Evolutionary conservation across 1,284 basidiomycete species (phyloP), one percentile per base, ranked within the genome.

Genomic region (Melampsora americana): DNA sequence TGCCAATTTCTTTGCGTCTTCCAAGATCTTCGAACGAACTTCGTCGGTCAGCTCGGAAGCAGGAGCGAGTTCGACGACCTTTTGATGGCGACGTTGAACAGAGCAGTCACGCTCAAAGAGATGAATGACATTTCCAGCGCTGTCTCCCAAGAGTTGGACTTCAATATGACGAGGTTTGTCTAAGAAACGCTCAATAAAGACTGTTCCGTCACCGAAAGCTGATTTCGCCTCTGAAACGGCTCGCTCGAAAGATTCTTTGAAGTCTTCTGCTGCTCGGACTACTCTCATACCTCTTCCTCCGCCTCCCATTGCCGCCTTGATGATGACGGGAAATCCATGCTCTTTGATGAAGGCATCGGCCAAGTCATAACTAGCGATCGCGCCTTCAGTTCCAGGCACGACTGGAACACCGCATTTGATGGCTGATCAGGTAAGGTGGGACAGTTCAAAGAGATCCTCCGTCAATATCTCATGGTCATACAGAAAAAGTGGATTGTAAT

Each of bases 271-370:
- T 82, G 93, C 92, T 79, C 93, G 89, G 48, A 99, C 95, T 77
- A 98, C 95, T 83, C 95, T 92, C 95, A 99, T 99, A 79, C 95
- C 95, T 81, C 95, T 92, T 77, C 95, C 95, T 82, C 95, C 95
- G 79, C 95, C 95, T 77, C 95, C 95, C 93, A 97, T 96, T 30
- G 95, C 95, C 66, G 95, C 95, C 70, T 82, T 62, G 76, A 77
- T 82, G 85, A 82, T 81, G 89, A 92, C 90, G 79, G 95, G 95
- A 87, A 97, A 97, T 53, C 95, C 95, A 82, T 95, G 89, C 84
- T 98, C 90, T 80, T 95, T 88, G 83, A 96, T 92, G 85, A 99
- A 99, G 0, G 88, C 85, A 79, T 90, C 89, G 74, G 92, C 96
- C 20, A 93, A 90, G 75, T 88, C 84, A 86, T 92, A 98, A 5